phyloP scores from a whole-genome alignment of 371 early-diverging fungal species.

The Chytridiales sp. region DNA sequence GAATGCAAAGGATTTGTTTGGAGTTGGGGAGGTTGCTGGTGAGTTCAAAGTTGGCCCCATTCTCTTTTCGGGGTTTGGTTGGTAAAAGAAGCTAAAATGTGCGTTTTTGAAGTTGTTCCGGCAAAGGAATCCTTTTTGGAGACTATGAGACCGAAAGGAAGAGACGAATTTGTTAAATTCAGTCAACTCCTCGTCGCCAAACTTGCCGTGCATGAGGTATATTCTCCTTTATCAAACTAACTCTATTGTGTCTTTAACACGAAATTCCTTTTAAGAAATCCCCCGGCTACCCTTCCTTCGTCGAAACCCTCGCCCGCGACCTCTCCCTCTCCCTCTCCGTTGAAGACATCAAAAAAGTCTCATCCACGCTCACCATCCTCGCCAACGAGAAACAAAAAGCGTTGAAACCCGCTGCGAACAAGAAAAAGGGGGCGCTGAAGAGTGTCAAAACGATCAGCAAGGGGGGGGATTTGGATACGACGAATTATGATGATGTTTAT shows the following conservation, averaged over 20 bases:
- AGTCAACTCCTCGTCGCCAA: conserved; percentile 65
- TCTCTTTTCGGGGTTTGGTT: too few relatives aligned
- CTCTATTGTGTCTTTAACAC: not conserved
- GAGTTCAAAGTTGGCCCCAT: conserved; percentile 20
- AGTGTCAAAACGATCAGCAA: conserved; percentile 24
- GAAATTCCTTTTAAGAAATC: conserved; percentile 21
- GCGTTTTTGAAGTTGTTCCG: conserved; percentile 4
- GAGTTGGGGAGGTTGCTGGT: conserved; percentile 63
- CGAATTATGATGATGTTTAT: conserved; percentile 49
- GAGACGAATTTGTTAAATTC: conserved; percentile 80
- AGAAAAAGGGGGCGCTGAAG: conserved; percentile 64
- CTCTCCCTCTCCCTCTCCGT: conserved; percentile 76
- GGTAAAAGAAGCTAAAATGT: not conserved
- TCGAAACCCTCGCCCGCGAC: conserved; percentile 78
- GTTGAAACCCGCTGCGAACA: conserved; percentile 61
- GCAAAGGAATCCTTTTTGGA: conserved; percentile 46
- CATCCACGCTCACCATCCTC: conserved; percentile 73
- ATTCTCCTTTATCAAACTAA: not conserved
- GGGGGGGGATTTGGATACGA: conserved; percentile 27
- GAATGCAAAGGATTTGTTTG: conserved; percentile 82
- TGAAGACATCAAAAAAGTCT: conserved; percentile 75
- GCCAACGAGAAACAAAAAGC: conserved; percentile 86
- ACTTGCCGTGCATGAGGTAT: conserved; percentile 69
- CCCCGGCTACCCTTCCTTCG: conserved; percentile 52
- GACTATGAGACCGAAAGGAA: conserved; percentile 73